Evolutionary conservation across 768 basidiomycete species (phyloP), one percentile per base, ranked within the genome.

Genomic region (Daedaleopsis sinensis): DNA sequence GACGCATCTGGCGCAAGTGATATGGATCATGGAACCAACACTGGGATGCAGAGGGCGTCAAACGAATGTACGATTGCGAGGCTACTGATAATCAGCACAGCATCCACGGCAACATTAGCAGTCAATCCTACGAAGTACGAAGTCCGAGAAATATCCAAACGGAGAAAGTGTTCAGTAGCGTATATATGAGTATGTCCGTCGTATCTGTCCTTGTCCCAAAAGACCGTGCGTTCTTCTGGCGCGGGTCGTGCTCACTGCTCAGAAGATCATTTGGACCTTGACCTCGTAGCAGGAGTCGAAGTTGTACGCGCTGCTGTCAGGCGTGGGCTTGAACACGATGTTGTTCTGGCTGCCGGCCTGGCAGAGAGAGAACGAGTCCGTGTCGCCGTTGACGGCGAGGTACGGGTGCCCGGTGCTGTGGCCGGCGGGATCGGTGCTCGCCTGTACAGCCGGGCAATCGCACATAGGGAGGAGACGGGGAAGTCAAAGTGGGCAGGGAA

Each of bases 321-420:
- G 13, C 15, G 59, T 38, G 1, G 71, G 49, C 65, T 69, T 63
- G 64, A 63, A 72, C 18, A 66, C 62, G 13, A 72, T 64, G 59
- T 68, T 69, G 53, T 60, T 64, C 64, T 68, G 65, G 11, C 48
- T 19, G 53, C 51, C 47, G 27, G 11, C 21, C 35, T 56, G 15
- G 65, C 67, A 68, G 9, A 68, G 58, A 50, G 62, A 55, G 58
- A 68, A 68, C 37, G 50, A 55, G 55, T 60, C 62, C 42, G 64
- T 58, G 54, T 65, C 67, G 52, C 65, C 63, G 52, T 68, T 59
- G 54, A 65, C 59, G 16, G 65, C 62, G 55, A 72, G 69, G 52
- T 56, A 57, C 38, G 69, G 68, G 58, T 58, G 57, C 19, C 65
- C 65, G 24, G 63, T 63, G 56, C 62, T 59, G 44, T 65, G 63